These are phyloP conservation scores for Aspergillus campestris DNA, from an alignment of 495 filamentous ascomycete genomes.

Conservation along the genomic window DNA sequence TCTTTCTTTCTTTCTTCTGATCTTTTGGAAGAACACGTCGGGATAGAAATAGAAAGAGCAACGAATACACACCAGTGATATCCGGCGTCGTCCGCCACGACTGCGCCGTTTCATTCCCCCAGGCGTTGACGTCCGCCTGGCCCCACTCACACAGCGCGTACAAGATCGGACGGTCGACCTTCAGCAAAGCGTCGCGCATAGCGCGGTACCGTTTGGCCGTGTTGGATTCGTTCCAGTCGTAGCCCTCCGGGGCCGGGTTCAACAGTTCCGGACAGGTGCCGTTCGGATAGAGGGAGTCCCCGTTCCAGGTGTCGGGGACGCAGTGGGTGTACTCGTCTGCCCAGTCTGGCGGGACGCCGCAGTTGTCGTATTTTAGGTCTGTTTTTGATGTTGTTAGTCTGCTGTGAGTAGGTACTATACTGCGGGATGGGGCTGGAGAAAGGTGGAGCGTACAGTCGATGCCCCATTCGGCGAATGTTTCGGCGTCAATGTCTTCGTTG, in stretches of 20 bases:
- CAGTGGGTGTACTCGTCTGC: conserved; percentile 33
- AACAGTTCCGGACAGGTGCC: conserved; percentile 32
- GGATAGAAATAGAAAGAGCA: conserved; percentile 1
- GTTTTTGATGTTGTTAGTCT: neutral
- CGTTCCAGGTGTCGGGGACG: conserved; percentile 23
- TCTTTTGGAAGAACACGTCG: conserved; percentile 3
- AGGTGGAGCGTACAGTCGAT: conserved; percentile 45
- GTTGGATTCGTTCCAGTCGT: conserved; percentile 45
- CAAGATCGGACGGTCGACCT: conserved; percentile 45
- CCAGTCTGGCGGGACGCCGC: conserved; percentile 39
- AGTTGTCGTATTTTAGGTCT: conserved; percentile 71
- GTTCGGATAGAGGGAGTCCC: conserved; percentile 14
- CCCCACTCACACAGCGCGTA: conserved; percentile 65
- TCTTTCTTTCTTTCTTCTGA: neutral
- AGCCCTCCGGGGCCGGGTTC: conserved; percentile 36
- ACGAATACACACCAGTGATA: conserved; percentile 33
- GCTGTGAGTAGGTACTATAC: neutral
- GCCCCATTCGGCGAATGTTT: conserved; percentile 55
- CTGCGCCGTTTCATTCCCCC: conserved; percentile 43
- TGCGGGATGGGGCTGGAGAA: neutral
- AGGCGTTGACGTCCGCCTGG: conserved; percentile 39
- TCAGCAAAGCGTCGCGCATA: conserved; percentile 55
- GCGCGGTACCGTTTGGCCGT: conserved; percentile 42
- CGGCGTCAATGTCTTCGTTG: conserved; percentile 54
- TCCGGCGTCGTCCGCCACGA: conserved; percentile 51